These are phyloP conservation scores for Beauveria scarabaeidicola DNA, from an alignment of 2,329 filamentous ascomycete genomes.

Conservation along the genomic window DNA sequence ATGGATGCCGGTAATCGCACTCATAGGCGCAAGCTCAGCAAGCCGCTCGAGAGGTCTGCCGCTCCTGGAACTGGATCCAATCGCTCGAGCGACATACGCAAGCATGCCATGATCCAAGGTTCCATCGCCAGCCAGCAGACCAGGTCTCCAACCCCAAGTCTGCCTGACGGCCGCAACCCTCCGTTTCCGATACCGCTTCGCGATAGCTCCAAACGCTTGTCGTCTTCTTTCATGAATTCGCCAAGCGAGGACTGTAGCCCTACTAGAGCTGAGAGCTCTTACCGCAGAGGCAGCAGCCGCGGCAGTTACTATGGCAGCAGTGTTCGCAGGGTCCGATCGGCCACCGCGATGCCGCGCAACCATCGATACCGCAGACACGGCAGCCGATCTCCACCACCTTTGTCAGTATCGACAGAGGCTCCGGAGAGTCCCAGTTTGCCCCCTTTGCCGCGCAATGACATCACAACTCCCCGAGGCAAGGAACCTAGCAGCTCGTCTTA, in stretches of 20 bases:
- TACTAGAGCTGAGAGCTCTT: slow-evolving; percentile 50
- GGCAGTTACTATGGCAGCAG: slow-evolving; percentile 49
- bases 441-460: slow-evolving; percentile 64
- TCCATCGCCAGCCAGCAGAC: slow-evolving; percentile 62
- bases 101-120: slow-evolving; percentile 71
- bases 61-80: slow-evolving; percentile 27
- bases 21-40: slow-evolving; percentile 23
- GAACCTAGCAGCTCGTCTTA: slow-evolving; percentile 32
- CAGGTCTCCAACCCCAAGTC: slow-evolving; percentile 56
- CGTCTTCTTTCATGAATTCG: slow-evolving; percentile 51
- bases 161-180: slow-evolving; percentile 53
- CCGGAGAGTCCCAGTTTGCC: slow-evolving; percentile 65
- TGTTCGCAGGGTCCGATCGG: slow-evolving; percentile 79
- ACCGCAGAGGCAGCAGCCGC: slow-evolving; percentile 40
- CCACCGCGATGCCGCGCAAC: slow-evolving; percentile 57
- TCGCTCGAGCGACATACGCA: slow-evolving; percentile 59
- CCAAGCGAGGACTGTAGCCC: slow-evolving; percentile 71
- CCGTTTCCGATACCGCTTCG: slow-evolving; percentile 89
- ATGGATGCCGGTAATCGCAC: slow-evolving; percentile 19
- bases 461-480: slow-evolving; percentile 50
- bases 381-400: slow-evolving; percentile 55
- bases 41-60: slow-evolving; percentile 31
- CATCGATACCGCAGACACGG: slow-evolving; percentile 40
- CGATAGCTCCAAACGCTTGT: slow-evolving; percentile 67
- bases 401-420: slow-evolving; percentile 59